These are phyloP conservation scores for Cyanodermella asteris DNA, from an alignment of 2,329 filamentous ascomycete species.

Conservation along the genomic window DNA sequence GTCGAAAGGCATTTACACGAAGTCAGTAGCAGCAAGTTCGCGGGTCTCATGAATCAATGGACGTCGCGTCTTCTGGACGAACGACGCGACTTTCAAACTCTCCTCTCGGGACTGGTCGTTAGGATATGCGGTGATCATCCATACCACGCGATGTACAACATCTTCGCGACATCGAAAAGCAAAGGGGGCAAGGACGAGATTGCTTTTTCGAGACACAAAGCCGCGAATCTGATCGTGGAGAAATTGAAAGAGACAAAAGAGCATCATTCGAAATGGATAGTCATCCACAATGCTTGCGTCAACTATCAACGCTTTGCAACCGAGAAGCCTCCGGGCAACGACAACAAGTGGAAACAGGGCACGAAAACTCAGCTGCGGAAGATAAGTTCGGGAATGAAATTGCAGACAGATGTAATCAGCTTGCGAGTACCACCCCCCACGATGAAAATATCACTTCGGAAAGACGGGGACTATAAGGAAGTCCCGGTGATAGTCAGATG, in stretches of 20 bases:
- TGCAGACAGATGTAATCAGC: slow-evolving; percentile 40
- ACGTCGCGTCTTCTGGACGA: slow-evolving; percentile 72
- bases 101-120: slow-evolving; percentile 52
- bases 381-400: slow-evolving; percentile 36
- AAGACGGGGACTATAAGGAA: slow-evolving; percentile 51
- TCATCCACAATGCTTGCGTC: slow-evolving; percentile 53
- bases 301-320: slow-evolving; percentile 30
- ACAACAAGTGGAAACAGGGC: slow-evolving; percentile 44
- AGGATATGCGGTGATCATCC: slow-evolving; percentile 84
- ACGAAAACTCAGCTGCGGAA: slow-evolving; percentile 42
- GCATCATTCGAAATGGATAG: slow-evolving; percentile 39
- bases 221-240: slow-evolving; percentile 47
- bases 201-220: slow-evolving; percentile 49
- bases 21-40: slow-evolving; percentile 83
- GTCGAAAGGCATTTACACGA: slow-evolving; percentile 46
- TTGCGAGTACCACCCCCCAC: slow-evolving; percentile 71
- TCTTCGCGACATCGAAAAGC: slow-evolving; percentile 60
- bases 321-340: slow-evolving; percentile 27
- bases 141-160: slow-evolving; percentile 92
- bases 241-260: slow-evolving; percentile 31
- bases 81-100: slow-evolving; percentile 47
- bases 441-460: slow-evolving; percentile 56
- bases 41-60: slow-evolving; percentile 80
- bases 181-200: slow-evolving; percentile 49
- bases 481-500: slow-evolving; percentile 56